A percentile compares a stretch with the other conserved stretches of the same genome.
Evolutionary conservation across 495 filamentous ascomycete species (phyloP).

Genomic region (Schizothecium vesticola): DNA sequence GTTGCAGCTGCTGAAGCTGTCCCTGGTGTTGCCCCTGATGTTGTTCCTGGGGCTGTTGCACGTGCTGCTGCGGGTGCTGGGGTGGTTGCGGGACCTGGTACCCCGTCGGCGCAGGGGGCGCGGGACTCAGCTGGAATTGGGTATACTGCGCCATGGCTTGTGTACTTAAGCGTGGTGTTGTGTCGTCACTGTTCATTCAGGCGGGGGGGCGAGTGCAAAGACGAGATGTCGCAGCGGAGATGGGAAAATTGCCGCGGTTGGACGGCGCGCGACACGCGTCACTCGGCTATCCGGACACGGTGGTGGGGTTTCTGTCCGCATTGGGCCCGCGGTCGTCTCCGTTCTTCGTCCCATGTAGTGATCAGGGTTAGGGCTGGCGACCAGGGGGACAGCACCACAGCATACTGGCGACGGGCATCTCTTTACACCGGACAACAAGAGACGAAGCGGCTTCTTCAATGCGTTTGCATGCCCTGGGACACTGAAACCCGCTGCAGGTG

Average conservation of each 20-base stretch:
- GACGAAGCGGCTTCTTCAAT: too few relatives aligned
- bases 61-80: background rate
- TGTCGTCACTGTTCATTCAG: background rate
- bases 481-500: background rate
- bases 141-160: background rate
- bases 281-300: background rate
- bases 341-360: background rate
- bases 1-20: background rate
- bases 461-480: background rate
- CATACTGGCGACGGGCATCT: background rate
- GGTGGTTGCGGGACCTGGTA: background rate
- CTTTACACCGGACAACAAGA: background rate
- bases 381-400: background rate
- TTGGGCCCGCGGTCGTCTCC: background rate
- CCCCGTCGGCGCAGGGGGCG: background rate
- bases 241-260: background rate
- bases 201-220: background rate
- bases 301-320: background rate
- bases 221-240: background rate
- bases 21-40: background rate
- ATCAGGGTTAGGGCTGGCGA: background rate
- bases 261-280: background rate
- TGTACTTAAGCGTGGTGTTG: background rate
- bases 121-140: background rate
- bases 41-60: background rate